Base-by-base conservation (phyloP, 768 basidiomycete genomes). In the Tulasnella sp. region DNA sequence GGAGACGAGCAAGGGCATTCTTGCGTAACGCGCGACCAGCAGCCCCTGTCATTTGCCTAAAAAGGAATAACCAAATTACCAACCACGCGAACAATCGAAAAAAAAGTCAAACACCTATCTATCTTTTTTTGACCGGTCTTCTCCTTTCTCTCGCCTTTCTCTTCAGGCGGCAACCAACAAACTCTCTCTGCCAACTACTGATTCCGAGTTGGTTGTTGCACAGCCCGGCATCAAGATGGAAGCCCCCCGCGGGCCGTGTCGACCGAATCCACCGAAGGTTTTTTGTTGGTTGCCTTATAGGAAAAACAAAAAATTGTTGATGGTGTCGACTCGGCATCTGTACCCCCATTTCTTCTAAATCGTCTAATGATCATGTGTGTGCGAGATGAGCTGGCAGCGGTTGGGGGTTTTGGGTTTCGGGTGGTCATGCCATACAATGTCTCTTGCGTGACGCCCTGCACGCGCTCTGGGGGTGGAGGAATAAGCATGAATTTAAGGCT, bases 401-500 rank as follows among this genome's bases (percentile, higher is more conserved):
- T n/a, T 54, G 54, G 54, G 54, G 54, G 54, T 22, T 54, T 22
- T 7, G 54, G 50, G 50, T 22, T 54, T 22, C 24, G 54, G 50
- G 50, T 44, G 37, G 44, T 44, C 44, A 50, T 1, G 50, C 50
- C n/a, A n/a, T n/a, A n/a, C n/a, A n/a, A 50, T 22, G 54, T 54
- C 54, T 54, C 14, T 46, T n/a, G 54, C n/a, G 54, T n/a, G 54
- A 22, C 54, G 8, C 6, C 24, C 22, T n/a, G 54, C 54, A 54
- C n/a, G 54, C 54, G 54, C 54, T 8, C 12, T 8, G 22, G 54
- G n/a, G 22, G 54, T 54, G 54, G 54, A 54, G 54, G n/a, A 54
- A 54, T 54, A 54, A 54, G n/a, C 54, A 54, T 54, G n/a, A 54
- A 24, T 54, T 54, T 54, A 54, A 54, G 54, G 54, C 54, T 54